Percentiles rank a stretch among this genome's conserved stretches.
Evolutionary conservation across 2,329 filamentous ascomycete species (phyloP).

Genomic region (Sclerotinia trifoliorum): DNA sequence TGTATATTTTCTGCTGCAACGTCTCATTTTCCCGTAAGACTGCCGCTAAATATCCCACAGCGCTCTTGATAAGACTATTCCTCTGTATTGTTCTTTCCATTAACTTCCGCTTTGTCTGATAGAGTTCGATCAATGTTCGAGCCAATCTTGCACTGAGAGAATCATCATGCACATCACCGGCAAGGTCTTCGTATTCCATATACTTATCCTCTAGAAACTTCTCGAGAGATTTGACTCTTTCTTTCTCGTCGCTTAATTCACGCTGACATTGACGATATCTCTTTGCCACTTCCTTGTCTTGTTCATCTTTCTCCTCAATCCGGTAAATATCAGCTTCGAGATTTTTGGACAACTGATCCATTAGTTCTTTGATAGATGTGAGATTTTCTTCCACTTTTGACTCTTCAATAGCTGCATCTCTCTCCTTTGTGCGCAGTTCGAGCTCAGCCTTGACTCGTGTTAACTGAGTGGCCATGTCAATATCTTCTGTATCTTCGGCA

Average conservation of each 20-base stretch:
- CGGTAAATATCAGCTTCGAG: neutral
- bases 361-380: neutral
- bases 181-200: constrained; percentile 3
- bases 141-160: constrained; percentile 1
- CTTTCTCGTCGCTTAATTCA: constrained; percentile 15
- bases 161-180: neutral
- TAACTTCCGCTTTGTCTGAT: neutral
- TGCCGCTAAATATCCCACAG: neutral
- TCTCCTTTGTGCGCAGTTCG: neutral
- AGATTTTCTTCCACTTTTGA: neutral
- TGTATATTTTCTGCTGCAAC: neutral
- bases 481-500: neutral
- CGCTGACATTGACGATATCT: neutral
- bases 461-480: neutral
- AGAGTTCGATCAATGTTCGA: constrained; percentile 9
- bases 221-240: constrained; percentile 7
- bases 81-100: constrained; percentile 15
- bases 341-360: neutral
- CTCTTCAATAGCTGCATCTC: constrained; percentile 4
- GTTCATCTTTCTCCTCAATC: neutral
- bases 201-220: constrained; percentile 9
- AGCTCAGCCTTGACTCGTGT: constrained; percentile 2
- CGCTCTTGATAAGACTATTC: constrained; percentile 8
- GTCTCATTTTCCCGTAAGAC: neutral
- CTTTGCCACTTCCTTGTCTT: neutral